Conservation (phyloP, 495 filamentous ascomycete genomes). For the Baudoinia panamericana region DNA sequence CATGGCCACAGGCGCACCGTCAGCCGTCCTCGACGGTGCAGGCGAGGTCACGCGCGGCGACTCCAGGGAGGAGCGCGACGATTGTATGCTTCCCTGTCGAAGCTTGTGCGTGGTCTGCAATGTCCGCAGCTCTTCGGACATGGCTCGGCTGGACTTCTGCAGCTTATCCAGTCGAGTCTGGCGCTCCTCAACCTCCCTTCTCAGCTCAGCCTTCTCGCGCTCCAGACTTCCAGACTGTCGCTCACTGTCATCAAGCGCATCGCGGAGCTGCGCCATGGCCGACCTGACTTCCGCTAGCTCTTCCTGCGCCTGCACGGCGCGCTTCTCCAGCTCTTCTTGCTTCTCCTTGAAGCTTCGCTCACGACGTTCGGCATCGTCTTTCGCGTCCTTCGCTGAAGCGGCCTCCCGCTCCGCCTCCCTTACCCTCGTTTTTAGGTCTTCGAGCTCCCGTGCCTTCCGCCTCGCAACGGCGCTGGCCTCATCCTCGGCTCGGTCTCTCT, state of each 20-base stretch:
- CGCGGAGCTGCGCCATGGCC: constrained; percentile 66
- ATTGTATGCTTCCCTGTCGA: constrained; percentile 36
- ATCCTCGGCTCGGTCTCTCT: constrained; percentile 85
- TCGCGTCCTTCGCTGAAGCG: constrained; percentile 52
- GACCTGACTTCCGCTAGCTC: constrained; percentile 62
- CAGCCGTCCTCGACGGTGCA: constrained; percentile 22
- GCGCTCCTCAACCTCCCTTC: constrained; percentile 62
- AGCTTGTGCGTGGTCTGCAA: constrained; percentile 26
- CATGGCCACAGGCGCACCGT: neutral
- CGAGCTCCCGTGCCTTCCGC: constrained; percentile 64
- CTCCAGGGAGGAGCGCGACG: constrained; percentile 45
- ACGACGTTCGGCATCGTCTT: constrained; percentile 52
- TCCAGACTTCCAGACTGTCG: constrained; percentile 68
- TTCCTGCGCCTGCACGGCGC: constrained; percentile 49
- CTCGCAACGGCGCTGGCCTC: constrained; percentile 68
- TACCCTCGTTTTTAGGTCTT: constrained; percentile 66
- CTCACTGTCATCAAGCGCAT: constrained; percentile 76
- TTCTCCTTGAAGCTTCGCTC: constrained; percentile 61
- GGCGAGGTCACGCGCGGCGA: constrained; percentile 43
- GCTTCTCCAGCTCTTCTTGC: constrained; percentile 59
- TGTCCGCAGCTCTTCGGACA: constrained; percentile 36
- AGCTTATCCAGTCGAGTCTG: constrained; percentile 65
- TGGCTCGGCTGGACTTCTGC: constrained; percentile 54
- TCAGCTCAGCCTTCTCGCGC: constrained; percentile 63
- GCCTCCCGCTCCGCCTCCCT: constrained; percentile 71